Percentiles rank a stretch among this genome's conserved stretches.
Evolutionary conservation across 208 protist species (phyloP).

Genomic region (Entamoeba moshkovskii): DNA sequence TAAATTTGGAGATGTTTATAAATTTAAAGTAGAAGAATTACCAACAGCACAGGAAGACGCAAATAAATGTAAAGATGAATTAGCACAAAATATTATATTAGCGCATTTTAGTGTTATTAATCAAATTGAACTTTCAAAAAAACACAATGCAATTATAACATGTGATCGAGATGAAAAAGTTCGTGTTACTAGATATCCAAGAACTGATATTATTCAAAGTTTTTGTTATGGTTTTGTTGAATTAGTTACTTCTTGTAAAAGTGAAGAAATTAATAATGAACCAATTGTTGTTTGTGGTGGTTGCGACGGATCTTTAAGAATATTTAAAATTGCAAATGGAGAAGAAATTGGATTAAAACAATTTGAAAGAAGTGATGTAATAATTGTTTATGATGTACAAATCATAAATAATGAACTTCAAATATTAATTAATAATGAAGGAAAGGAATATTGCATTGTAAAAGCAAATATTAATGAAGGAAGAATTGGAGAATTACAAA

Average conservation of each 20-base stretch:
- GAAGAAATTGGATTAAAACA: background rate
- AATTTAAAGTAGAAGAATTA: background rate
- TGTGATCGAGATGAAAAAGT: background rate
- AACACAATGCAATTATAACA: background rate
- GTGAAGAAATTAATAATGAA: background rate
- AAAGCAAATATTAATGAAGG: background rate
- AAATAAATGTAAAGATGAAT: background rate
- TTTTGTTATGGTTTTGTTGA: conserved; percentile 3
- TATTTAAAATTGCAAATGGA: background rate
- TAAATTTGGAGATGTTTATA: background rate
- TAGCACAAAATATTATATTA: background rate
- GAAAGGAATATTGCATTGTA: background rate
- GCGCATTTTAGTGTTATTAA: background rate
- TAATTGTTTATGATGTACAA: background rate
- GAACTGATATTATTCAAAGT: background rate
- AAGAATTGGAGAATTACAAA: background rate
- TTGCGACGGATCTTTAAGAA: background rate
- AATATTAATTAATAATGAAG: background rate
- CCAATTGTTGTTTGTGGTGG: background rate
- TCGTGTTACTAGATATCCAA: background rate
- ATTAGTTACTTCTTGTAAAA: background rate
- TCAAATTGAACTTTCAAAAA: background rate
- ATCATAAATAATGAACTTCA: background rate
- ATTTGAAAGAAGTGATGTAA: background rate
- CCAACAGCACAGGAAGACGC: background rate